These are phyloP conservation scores for Raddia guianensis DNA, from an alignment of 176 grass and related monocot species.

Conservation along the genomic window DNA sequence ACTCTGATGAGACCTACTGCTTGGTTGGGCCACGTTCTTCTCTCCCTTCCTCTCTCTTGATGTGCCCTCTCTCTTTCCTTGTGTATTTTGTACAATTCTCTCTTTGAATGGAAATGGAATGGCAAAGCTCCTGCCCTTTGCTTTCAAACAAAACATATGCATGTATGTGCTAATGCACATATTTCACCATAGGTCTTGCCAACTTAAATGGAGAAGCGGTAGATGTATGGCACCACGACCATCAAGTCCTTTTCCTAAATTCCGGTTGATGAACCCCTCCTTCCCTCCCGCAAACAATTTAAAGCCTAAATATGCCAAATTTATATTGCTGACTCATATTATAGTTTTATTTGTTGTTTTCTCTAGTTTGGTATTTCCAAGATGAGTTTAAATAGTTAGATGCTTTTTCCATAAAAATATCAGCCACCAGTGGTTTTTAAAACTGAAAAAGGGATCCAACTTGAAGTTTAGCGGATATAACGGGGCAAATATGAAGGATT, in stretches of 20 bases:
- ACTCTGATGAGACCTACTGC: no score
- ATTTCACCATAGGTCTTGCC: no score
- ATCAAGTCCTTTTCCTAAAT: neutral
- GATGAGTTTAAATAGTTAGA: neutral
- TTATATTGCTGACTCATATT: neutral
- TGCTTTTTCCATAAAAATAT: neutral
- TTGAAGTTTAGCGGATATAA: neutral
- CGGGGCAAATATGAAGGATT: neutral
- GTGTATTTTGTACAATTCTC: no score
- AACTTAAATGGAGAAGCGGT: no score
- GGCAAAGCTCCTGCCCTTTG: no score
- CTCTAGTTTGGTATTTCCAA: neutral
- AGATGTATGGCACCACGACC: no score
- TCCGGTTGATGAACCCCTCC: neutral
- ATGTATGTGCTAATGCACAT: no score
- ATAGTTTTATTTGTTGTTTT: neutral
- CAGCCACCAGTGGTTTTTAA: neutral
- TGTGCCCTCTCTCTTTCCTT: no score
- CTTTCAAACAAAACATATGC: no score
- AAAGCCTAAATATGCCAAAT: neutral
- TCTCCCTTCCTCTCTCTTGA: no score
- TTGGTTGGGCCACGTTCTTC: no score
- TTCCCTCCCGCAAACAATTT: neutral
- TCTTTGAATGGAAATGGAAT: no score
- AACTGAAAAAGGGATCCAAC: neutral